Percentiles rank a stretch among this genome's conserved stretches.
phyloP scores from a whole-genome alignment of 331 rosid species.

The Stylosanthes scabra region DNA sequence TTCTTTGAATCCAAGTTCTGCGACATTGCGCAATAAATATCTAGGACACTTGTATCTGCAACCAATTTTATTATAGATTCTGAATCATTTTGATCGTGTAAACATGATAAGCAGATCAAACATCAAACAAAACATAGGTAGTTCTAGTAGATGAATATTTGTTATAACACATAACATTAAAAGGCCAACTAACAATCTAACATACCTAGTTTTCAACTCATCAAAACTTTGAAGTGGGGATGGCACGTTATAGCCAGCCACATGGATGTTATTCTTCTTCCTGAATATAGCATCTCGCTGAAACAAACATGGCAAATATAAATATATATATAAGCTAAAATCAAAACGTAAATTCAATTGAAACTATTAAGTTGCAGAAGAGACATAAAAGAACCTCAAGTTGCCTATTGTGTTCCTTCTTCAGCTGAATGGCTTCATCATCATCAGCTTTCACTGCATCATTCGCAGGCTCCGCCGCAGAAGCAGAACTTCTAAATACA shows the following conservation, averaged over 20 bases:
- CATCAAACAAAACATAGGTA: constrained; percentile 3
- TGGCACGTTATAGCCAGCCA: constrained; percentile 80
- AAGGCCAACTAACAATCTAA: background rate
- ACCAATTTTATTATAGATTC: constrained; percentile 26
- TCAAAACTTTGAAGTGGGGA: constrained; percentile 81
- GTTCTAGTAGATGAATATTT: no score
- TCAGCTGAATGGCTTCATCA: constrained; percentile 46
- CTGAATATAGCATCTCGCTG: constrained; percentile 77
- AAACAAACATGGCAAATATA: background rate
- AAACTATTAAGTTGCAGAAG: background rate
- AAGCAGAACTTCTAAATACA: constrained; percentile 69
- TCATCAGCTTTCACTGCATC: constrained; percentile 38
- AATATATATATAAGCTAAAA: no score
- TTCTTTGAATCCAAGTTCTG: constrained; percentile 79
- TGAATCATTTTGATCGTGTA: constrained; percentile 26
- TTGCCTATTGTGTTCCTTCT: constrained; percentile 70
- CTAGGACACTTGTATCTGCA: constrained; percentile 71
- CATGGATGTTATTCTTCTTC: constrained; percentile 80
- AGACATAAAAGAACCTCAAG: constrained; percentile 68
- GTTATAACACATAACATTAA: no score
- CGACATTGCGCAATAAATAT: constrained; percentile 67
- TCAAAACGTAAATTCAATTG: no score
- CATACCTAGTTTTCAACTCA: constrained; percentile 78
- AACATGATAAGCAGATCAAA: constrained; percentile 6
- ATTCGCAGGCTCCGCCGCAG: constrained; percentile 26